Percentiles rank a stretch among this genome's conserved stretches.
Evolutionary conservation across 1,139 yeast species (phyloP).

Genomic region (Magnusiomyces ingens): DNA sequence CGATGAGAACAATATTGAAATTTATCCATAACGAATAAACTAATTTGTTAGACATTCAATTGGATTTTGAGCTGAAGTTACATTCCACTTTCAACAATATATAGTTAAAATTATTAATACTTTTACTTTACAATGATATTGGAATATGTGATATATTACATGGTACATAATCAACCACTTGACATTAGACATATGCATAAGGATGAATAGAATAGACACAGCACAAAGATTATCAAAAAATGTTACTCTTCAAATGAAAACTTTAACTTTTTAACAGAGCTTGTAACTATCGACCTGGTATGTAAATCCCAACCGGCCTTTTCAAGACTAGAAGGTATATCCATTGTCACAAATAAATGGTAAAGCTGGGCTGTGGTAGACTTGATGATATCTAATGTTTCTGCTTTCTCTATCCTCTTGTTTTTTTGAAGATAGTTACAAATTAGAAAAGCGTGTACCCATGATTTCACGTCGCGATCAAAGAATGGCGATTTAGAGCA

Average conservation of each 20-base stretch:
- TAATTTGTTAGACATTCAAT: too few relatives aligned
- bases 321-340: slow-evolving; percentile 21
- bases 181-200: too few relatives aligned
- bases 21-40: too few relatives aligned
- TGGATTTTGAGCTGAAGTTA: too few relatives aligned
- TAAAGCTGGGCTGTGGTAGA: slow-evolving; percentile 21
- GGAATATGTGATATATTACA: too few relatives aligned
- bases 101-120: too few relatives aligned
- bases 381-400: slow-evolving; percentile 16
- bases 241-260: neutral
- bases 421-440: neutral
- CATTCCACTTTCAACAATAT: too few relatives aligned
- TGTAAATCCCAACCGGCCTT: slow-evolving; percentile 27
- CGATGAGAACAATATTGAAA: too few relatives aligned
- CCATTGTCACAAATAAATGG: slow-evolving; percentile 23
- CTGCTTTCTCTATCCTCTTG: neutral
- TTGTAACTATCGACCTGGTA: slow-evolving; percentile 7
- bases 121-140: too few relatives aligned
- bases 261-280: slow-evolving; percentile 10
- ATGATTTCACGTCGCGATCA: slow-evolving; percentile 25
- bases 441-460: slow-evolving; percentile 31
- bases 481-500: neutral
- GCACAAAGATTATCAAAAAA: too few relatives aligned
- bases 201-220: too few relatives aligned
- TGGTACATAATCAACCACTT: too few relatives aligned